phyloP scores from a whole-genome alignment of 2,329 filamentous ascomycete genomes.

The Claviceps maximensis region DNA sequence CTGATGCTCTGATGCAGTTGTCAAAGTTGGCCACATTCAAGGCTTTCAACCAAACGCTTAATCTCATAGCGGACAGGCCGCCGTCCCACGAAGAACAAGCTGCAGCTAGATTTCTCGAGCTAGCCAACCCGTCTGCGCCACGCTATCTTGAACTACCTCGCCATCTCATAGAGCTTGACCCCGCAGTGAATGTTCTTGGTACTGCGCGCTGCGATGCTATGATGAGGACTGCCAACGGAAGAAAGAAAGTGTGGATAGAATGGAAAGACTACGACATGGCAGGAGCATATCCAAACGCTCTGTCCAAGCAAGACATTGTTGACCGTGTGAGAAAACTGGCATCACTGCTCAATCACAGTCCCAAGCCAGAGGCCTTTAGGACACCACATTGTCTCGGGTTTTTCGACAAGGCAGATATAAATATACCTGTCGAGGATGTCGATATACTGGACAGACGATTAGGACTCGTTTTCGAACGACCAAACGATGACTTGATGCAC shows the following conservation, averaged over 20 bases:
- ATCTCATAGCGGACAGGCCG: constrained; percentile 18
- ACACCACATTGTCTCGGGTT: constrained; percentile 38
- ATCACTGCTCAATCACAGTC: constrained; percentile 31
- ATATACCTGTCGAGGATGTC: constrained; percentile 23
- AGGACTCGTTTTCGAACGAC: constrained; percentile 41
- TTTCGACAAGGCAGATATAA: constrained; percentile 30
- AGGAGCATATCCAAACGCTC: constrained; percentile 20
- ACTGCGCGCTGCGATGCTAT: constrained; percentile 26
- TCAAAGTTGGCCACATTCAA: constrained; percentile 36
- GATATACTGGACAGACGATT: constrained; percentile 30
- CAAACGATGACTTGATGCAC: constrained; percentile 22
- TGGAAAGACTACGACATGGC: constrained; percentile 35
- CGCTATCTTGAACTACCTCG: constrained; percentile 22
- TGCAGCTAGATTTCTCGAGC: constrained; percentile 25
- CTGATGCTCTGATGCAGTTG: constrained; percentile 26
- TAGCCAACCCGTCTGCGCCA: constrained; percentile 21
- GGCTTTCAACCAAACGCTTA: constrained; percentile 35
- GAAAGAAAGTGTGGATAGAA: constrained; percentile 33
- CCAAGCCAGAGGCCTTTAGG: constrained; percentile 35
- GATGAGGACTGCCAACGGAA: constrained; percentile 21
- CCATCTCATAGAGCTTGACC: constrained; percentile 21
- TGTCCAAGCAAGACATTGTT: constrained; percentile 29
- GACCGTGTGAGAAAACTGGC: constrained; percentile 33
- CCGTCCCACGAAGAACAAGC: constrained; percentile 21
- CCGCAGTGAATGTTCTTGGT: constrained; percentile 19